phyloP scores from a whole-genome alignment of 768 basidiomycete genomes.

The Myochromella boudieri region DNA sequence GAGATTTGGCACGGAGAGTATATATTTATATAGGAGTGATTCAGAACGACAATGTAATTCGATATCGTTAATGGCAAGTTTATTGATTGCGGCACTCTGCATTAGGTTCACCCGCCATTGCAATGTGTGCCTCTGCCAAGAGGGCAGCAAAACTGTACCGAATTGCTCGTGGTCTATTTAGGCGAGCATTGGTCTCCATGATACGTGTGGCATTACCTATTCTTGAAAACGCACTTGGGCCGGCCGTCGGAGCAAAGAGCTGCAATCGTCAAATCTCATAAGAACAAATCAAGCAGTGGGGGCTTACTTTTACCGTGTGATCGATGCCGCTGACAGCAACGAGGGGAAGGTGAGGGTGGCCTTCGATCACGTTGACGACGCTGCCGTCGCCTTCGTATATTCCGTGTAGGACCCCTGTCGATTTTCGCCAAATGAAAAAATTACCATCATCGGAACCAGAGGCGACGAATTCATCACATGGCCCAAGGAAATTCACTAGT shows the following conservation, averaged over 20 bases:
- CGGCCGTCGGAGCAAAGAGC: slow-evolving; percentile 64
- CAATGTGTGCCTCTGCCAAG: slow-evolving; percentile 22
- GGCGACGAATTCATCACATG: slow-evolving; percentile 70
- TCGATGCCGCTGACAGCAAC: slow-evolving; percentile 90
- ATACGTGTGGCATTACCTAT: slow-evolving; percentile 53
- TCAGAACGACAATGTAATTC: neutral
- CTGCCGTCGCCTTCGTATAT: slow-evolving; percentile 82
- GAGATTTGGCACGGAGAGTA: neutral
- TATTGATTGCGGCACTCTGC: slow-evolving; percentile 29
- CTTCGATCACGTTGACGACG: slow-evolving; percentile 87
- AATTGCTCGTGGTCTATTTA: slow-evolving; percentile 29
- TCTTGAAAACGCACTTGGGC: slow-evolving; percentile 52
- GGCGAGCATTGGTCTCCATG: slow-evolving; percentile 51
- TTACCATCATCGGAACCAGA: slow-evolving; percentile 89
- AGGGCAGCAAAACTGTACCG: slow-evolving; percentile 26
- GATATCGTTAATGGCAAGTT: neutral
- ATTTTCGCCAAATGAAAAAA: slow-evolving; percentile 86
- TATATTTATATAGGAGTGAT: too few species aligned
- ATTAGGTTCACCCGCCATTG: slow-evolving; percentile 23
- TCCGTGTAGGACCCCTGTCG: slow-evolving; percentile 59
- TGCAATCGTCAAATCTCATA: slow-evolving; percentile 24
- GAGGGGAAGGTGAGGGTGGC: slow-evolving; percentile 76
- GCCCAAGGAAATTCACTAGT: slow-evolving; percentile 82
- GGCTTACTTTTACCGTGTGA: slow-evolving; percentile 71
- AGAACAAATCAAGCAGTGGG: neutral